Evolutionary conservation across 257 asterid genomes (phyloP), one percentile per base, ranked within the genome.

Genomic region (Penstemon newberryi): DNA sequence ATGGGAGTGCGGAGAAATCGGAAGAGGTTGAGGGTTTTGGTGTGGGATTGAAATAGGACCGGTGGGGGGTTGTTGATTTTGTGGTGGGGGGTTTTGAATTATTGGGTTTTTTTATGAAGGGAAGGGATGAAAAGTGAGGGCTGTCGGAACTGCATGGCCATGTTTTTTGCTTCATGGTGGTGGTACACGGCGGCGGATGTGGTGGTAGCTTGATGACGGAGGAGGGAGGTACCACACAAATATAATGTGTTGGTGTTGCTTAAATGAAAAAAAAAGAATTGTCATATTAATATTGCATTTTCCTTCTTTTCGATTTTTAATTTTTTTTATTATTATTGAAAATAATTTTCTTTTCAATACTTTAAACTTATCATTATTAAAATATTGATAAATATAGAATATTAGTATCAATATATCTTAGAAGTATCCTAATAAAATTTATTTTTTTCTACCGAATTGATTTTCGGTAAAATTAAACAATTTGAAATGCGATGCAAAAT

Each of bases 61-160:
- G 42, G 6, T 36, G 63, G 61, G 39, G 38, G 37, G 39, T 18
- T 65, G 67, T 38, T 52, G 39, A 54, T 18, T 13, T 25, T 25
- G 33, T 75, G 2, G 46, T 49, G 8, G 7, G 47, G 15, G 11
- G 33, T 36, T 36, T 15, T 0, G 60, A 19, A 54, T 37, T 47
- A n/a, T 47, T 19, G 3, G 69, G 57, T 53, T 70, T 70, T 9
- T 49, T 52, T 7, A 15, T 40, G 46, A 79, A 74, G n/a, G 71
- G 65, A 8, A 77, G 61, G 70, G 83, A 73, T 15, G 75, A 69
- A 81, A 73, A 78, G 56, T 56, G 76, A 38, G 70, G 77, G 43
- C 69, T 19, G 43, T 71, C 80, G 10, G 79, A 84, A 62, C 74
- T 77, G 43, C 63, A 62, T 3, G 83, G 84, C 86, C 84, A 81